phyloP scores from a whole-genome alignment of 805 yeast genomes.

The Sugiyamaella lignohabitans region DNA sequence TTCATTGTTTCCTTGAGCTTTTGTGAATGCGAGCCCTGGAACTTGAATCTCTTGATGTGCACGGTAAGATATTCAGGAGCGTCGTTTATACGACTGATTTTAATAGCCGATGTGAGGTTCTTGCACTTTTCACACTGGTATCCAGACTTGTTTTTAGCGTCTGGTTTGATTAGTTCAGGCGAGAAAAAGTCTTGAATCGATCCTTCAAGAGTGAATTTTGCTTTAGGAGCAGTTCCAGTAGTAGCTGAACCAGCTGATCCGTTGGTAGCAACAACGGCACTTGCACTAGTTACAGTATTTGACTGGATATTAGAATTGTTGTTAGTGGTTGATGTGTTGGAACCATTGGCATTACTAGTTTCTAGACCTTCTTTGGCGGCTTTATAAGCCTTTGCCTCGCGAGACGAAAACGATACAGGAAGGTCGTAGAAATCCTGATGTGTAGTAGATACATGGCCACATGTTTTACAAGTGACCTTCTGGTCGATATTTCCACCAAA shows the following conservation, averaged over 20 bases:
- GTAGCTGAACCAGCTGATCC: no score
- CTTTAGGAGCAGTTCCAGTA: slow-evolving; percentile 6
- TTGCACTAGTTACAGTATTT: background rate
- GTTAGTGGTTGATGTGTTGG: background rate
- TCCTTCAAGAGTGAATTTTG: slow-evolving; percentile 55
- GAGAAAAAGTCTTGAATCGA: slow-evolving; percentile 78
- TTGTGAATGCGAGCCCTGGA: slow-evolving; percentile 49
- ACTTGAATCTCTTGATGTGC: slow-evolving; percentile 87
- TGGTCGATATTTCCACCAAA: slow-evolving; percentile 90
- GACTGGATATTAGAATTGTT: background rate
- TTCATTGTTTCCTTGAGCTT: slow-evolving; percentile 83
- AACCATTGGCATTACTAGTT: no score
- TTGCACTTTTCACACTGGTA: slow-evolving; percentile 87
- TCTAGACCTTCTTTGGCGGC: slow-evolving; percentile 3
- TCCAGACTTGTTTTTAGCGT: slow-evolving; percentile 40
- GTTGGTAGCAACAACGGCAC: no score
- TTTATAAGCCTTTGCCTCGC: slow-evolving; percentile 6
- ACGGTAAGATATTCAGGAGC: slow-evolving; percentile 86
- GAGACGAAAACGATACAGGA: slow-evolving; percentile 62
- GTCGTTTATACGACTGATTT: slow-evolving; percentile 62
- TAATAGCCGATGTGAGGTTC: slow-evolving; percentile 66
- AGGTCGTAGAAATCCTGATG: slow-evolving; percentile 92
- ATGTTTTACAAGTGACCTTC: slow-evolving; percentile 72
- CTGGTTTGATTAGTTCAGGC: slow-evolving; percentile 68
- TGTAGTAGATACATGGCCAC: slow-evolving; percentile 79